phyloP scores from a whole-genome alignment of 1,284 basidiomycete species.

The Cryptococcus amylolentus region DNA sequence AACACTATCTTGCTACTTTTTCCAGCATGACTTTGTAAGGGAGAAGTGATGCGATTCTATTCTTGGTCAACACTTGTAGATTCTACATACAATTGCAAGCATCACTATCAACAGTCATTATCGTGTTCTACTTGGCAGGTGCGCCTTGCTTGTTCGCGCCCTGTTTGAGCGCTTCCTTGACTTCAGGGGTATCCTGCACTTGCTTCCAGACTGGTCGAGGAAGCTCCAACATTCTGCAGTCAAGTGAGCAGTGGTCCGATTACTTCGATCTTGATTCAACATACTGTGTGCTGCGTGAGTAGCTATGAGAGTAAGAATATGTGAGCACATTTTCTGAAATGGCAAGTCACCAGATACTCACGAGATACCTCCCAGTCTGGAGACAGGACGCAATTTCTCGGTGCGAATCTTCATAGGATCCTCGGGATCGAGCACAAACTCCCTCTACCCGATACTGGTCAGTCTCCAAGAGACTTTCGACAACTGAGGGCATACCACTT shows the following conservation, averaged over 20 bases:
- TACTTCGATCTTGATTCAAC: background rate
- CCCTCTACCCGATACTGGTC: slow-evolving; percentile 52
- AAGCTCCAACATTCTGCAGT: slow-evolving; percentile 49
- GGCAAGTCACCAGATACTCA: slow-evolving; percentile 49
- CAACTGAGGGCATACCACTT: slow-evolving; percentile 50
- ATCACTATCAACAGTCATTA: too few species aligned
- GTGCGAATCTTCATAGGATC: slow-evolving; percentile 35
- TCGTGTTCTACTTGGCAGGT: too few species aligned
- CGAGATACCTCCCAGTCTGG: slow-evolving; percentile 61
- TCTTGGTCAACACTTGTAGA: too few species aligned
- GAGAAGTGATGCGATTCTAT: too few species aligned
- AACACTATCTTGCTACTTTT: background rate
- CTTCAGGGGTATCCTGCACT: slow-evolving; percentile 50
- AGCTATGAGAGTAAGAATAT: slow-evolving; percentile 1
- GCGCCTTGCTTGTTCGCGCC: background rate
- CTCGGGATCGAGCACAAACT: slow-evolving; percentile 57
- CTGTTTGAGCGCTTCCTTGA: slow-evolving; percentile 14
- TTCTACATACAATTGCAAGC: too few species aligned
- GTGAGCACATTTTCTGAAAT: background rate
- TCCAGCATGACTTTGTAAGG: background rate
- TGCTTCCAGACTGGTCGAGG: slow-evolving; percentile 59
- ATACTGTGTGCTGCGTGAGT: slow-evolving; percentile 57
- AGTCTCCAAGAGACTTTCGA: background rate
- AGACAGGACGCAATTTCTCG: slow-evolving; percentile 60
- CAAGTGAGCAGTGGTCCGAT: background rate